Evolutionary conservation across 2,329 filamentous ascomycete species (phyloP), one percentile per base, ranked within the genome.

Genomic region (Ophiostoma quercus): DNA sequence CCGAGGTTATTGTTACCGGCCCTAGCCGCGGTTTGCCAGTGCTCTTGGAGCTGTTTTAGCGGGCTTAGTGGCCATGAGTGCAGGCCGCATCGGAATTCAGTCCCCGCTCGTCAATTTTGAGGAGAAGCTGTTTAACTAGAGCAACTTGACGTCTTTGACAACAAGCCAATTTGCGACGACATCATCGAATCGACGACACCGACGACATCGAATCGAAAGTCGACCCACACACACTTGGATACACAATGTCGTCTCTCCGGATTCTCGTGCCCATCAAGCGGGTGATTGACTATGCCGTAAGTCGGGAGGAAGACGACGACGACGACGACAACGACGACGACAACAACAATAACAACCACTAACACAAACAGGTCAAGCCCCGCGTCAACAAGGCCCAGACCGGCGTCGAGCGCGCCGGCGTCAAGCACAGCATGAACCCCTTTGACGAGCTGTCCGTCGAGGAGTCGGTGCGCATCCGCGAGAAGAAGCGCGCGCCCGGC

Each of bases 381-480:
- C 86, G 87, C 75, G 86, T 90, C 79, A 90, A 90, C 83, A 89
- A 88, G 79, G 81, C 87, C 76, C 85, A 87, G 81, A 97, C 94
- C 72, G 94, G 88, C 78, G 90, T 99, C 81, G 94, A 97, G 82
- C 97, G 92, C 69, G 85, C 90, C 74, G 92, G 92, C 75, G 93
- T 98, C 77, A 98, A 98, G 82, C 94, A 98, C 86, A 94, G 90
- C 79, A 94, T 99, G 88, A 99, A 98, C 85, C 95, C 95, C 25
- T 99, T 99, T 82, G 95, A 99, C 84, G 95, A 99, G 81, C 91
- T 99, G 77, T 96, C 93, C 62, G 89, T 99, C 80, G 95, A 99
- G 82, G 95, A 98, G 83, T 92, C 94, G 68, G 92, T 97, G 68
- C 92, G 92, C 57, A 90, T 99, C 78, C 94, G 95, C 80, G 94